Evolutionary conservation across 75 land plant species (phyloP).

Genomic region (Pinus taeda): DNA sequence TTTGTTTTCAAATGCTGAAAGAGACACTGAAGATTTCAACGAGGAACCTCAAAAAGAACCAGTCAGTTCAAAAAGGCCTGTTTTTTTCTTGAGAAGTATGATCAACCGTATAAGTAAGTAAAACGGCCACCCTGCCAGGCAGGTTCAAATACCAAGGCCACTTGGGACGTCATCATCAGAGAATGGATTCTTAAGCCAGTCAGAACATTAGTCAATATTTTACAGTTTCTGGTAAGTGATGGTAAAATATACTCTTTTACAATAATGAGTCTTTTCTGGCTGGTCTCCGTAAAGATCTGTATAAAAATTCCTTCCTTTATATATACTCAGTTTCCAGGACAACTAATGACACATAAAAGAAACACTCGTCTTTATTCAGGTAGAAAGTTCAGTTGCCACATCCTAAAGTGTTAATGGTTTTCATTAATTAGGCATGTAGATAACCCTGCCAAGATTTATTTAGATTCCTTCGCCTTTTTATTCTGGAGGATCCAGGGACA

Average conservation of each 20-base stretch:
- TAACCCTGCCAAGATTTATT: neutral
- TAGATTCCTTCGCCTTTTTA: too few species aligned
- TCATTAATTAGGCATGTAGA: neutral
- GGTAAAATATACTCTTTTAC: neutral
- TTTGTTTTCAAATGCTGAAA: neutral
- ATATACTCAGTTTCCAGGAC: neutral
- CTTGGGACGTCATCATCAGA: neutral
- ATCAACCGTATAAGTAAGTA: slow-evolving; percentile 3
- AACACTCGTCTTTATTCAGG: neutral
- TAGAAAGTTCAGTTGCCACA: neutral
- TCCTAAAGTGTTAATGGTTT: neutral
- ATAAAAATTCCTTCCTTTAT: slow-evolving; percentile 1
- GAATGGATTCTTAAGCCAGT: neutral
- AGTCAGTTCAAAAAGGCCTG: slow-evolving; percentile 4
- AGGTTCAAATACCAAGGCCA: neutral
- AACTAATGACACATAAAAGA: neutral
- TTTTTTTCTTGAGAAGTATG: neutral
- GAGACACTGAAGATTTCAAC: neutral
- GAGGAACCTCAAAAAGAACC: neutral
- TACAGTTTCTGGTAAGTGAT: neutral
- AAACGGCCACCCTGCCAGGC: neutral
- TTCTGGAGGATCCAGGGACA: neutral
- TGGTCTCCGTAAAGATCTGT: neutral
- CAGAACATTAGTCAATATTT: neutral
- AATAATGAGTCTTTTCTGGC: neutral